phyloP scores from a whole-genome alignment of 495 filamentous ascomycete species.

The Margaritispora aquatica region DNA sequence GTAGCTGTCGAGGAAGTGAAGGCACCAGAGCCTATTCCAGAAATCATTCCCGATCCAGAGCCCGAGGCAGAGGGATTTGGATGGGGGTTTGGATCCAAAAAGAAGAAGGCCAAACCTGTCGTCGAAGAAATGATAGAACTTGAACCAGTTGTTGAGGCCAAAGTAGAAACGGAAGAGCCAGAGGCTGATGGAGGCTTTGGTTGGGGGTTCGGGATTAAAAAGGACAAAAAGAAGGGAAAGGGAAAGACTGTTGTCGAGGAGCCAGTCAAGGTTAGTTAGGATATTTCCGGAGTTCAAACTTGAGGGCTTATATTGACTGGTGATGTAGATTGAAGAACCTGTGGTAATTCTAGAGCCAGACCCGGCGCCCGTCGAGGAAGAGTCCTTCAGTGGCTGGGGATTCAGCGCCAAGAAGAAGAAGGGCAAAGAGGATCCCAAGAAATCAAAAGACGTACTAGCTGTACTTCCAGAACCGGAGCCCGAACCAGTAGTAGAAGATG shows the following conservation, averaged over 20 bases:
- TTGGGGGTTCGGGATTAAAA: slow-evolving; percentile 24
- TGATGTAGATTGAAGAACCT: neutral
- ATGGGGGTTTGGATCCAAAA: slow-evolving; percentile 26
- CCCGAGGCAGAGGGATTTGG: slow-evolving; percentile 12
- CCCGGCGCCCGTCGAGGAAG: too few species aligned
- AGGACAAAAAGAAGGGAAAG: slow-evolving; percentile 23
- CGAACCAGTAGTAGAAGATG: too few species aligned
- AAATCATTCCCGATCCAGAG: slow-evolving; percentile 17
- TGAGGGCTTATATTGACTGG: neutral
- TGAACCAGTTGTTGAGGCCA: slow-evolving; percentile 30
- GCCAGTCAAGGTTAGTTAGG: slow-evolving; percentile 19
- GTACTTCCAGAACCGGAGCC: too few species aligned
- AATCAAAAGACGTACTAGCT: too few species aligned
- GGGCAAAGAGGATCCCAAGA: too few species aligned
- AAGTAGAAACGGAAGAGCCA: neutral
- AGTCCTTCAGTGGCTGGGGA: too few species aligned
- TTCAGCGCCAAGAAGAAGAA: too few species aligned
- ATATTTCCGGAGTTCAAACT: slow-evolving; percentile 17
- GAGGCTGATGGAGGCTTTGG: slow-evolving; percentile 22
- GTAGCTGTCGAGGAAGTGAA: neutral
- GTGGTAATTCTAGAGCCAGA: too few species aligned
- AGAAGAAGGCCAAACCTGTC: slow-evolving; percentile 27
- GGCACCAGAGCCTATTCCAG: slow-evolving; percentile 18
- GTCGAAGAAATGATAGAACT: slow-evolving; percentile 14
- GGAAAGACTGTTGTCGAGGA: slow-evolving; percentile 21